These are phyloP conservation scores for Talinum fruticosum DNA, from an alignment of 148 eudicot genomes.

Conservation along the genomic window DNA sequence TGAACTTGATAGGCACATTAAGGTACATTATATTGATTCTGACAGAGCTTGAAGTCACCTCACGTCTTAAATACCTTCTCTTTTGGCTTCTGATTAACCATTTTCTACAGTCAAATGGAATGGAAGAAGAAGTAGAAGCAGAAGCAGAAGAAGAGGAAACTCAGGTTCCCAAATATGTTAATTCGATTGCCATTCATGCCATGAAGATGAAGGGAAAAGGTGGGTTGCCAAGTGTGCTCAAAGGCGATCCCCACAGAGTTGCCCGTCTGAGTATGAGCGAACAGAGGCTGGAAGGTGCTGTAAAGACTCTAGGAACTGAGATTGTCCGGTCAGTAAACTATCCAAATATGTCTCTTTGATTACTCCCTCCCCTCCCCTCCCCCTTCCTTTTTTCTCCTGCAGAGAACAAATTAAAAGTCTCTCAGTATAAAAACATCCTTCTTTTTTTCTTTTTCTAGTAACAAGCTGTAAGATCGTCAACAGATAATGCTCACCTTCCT, in stretches of 20 bases:
- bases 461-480: not conserved
- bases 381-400: not conserved
- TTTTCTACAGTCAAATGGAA: slow-evolving; percentile 19
- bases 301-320: slow-evolving; percentile 27
- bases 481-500: not conserved
- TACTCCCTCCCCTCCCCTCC: no score
- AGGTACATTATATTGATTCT: not conserved
- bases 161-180: slow-evolving; percentile 32
- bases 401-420: not conserved
- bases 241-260: slow-evolving; percentile 29
- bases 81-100: not conserved
- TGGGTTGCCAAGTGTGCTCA: slow-evolving; percentile 23
- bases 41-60: not conserved
- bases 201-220: slow-evolving; percentile 44
- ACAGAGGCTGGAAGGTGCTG: slow-evolving; percentile 37
- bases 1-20: not conserved
- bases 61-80: not conserved
- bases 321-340: slow-evolving; percentile 43
- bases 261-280: slow-evolving; percentile 62
- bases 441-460: not conserved
- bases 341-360: not conserved
- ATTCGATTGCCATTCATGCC: slow-evolving; percentile 55
- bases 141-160: slow-evolving; percentile 23
- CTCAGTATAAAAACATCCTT: no score
- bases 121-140: slow-evolving; percentile 33